These are phyloP conservation scores for Hypseocharis bilobata DNA, from an alignment of 441 rosid species.

Conservation along the genomic window DNA sequence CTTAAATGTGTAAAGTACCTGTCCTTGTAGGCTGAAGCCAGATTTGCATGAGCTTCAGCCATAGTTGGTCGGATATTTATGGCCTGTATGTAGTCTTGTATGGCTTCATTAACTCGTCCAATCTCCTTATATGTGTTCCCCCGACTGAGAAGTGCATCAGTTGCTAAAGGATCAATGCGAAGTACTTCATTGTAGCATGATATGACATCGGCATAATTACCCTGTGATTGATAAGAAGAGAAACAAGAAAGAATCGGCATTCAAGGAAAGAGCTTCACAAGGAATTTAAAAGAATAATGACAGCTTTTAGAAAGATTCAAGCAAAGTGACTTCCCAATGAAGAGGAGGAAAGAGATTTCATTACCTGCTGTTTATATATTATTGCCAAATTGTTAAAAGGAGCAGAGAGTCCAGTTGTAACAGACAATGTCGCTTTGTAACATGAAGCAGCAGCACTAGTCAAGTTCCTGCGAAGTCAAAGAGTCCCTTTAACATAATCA, in stretches of 20 bases:
- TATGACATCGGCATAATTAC: constrained; percentile 87
- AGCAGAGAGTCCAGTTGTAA: constrained; percentile 89
- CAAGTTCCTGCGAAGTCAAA: constrained; percentile 54
- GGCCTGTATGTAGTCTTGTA: constrained; percentile 82
- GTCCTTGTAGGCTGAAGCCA: constrained; percentile 97
- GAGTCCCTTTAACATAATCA: constrained; percentile 1
- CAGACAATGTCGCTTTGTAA: constrained; percentile 82
- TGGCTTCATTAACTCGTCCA: constrained; percentile 90
- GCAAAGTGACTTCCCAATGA: not conserved
- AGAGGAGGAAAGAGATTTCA: not conserved
- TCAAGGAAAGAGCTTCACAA: not conserved
- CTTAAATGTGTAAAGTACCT: constrained; percentile 46
- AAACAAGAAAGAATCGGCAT: not conserved
- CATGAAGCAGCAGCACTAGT: constrained; percentile 67
- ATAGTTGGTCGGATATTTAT: constrained; percentile 72
- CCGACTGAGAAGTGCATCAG: constrained; percentile 93
- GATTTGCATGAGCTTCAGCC: constrained; percentile 99
- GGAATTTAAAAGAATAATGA: not conserved
- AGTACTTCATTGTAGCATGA: constrained; percentile 97
- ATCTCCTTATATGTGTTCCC: constrained; percentile 94
- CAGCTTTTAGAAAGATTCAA: not conserved
- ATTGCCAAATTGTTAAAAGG: constrained; percentile 94
- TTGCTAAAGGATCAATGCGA: constrained; percentile 89
- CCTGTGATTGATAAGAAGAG: constrained; percentile 40
- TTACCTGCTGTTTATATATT: constrained; percentile 92